Evolutionary conservation across 2,329 filamentous ascomycete species (phyloP).

Genomic region (Ophiognomonia clavigignenti-juglandacearum): DNA sequence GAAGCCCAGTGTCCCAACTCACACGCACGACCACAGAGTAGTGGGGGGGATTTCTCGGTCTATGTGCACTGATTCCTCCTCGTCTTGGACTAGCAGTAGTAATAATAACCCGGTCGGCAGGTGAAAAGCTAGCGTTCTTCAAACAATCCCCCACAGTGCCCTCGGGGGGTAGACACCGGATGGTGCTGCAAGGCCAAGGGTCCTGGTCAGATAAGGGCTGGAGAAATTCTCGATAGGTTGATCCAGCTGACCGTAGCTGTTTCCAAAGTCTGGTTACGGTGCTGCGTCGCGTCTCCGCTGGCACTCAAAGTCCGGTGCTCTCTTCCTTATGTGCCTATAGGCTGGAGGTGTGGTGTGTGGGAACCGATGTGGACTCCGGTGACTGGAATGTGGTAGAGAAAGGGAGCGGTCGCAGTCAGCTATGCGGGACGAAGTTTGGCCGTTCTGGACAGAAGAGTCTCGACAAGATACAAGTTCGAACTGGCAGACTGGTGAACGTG

Average conservation of each 20-base stretch:
- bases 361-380: neutral
- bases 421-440: neutral
- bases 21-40: no score
- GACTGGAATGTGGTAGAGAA: neutral
- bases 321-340: neutral
- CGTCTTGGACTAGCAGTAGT: no score
- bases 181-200: neutral
- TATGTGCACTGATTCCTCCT: no score
- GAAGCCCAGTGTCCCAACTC: no score
- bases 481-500: slow-evolving; percentile 5
- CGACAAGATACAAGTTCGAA: neutral
- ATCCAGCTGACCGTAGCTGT: neutral
- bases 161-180: neutral
- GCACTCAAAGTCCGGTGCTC: slow-evolving; percentile 6
- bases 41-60: no score
- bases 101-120: no score
- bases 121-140: neutral
- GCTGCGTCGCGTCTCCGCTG: slow-evolving; percentile 5
- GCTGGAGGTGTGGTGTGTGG: neutral
- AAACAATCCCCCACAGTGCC: neutral
- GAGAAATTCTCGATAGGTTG: slow-evolving; percentile 11
- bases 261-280: slow-evolving; percentile 5
- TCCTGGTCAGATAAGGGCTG: slow-evolving; percentile 9
- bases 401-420: neutral
- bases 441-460: no score